phyloP scores from a whole-genome alignment of 1,139 yeast genomes.

The Yamadazyma aaseri region DNA sequence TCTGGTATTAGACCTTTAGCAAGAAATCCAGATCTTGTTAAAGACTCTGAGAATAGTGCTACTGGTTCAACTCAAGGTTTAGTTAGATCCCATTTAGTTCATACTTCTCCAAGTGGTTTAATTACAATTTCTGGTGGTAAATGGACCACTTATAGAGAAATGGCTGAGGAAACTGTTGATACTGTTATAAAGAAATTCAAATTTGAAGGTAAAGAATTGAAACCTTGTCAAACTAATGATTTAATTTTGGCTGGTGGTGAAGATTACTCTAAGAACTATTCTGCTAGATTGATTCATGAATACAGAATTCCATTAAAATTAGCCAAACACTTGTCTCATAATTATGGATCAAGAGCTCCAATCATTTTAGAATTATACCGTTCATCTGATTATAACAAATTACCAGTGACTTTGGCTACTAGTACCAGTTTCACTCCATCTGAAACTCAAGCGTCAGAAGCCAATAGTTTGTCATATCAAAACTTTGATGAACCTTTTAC shows the following conservation, averaged over 20 bases:
- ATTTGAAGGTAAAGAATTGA: conserved; percentile 33
- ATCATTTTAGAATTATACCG: conserved; percentile 67
- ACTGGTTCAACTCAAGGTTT: conserved; percentile 55
- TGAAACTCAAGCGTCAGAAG: conserved; percentile 29
- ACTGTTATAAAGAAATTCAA: conserved; percentile 57
- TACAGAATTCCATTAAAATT: conserved; percentile 72
- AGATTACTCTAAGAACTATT: conserved; percentile 60
- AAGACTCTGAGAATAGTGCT: conserved; percentile 38
- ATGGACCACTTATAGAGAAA: conserved; percentile 97
- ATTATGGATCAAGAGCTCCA: conserved; percentile 90
- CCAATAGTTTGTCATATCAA: conserved; percentile 42
- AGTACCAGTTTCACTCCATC: conserved; percentile 34
- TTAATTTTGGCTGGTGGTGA: conserved; percentile 77
- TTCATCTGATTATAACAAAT: conserved; percentile 51
- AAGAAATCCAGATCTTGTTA: conserved; percentile 71
- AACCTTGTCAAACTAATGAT: conserved; percentile 64
- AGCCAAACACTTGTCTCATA: conserved; percentile 79
- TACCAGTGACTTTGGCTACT: conserved; percentile 63
- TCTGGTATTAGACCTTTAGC: conserved; percentile 95
- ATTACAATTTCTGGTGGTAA: conserved; percentile 95
- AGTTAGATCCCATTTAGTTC: conserved; percentile 85
- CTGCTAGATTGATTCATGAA: conserved; percentile 79
- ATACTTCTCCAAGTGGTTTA: conserved; percentile 69
- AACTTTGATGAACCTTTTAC: conserved; percentile 84
- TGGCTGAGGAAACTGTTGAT: conserved; percentile 94